Evolutionary conservation across 306 rosid species (phyloP), one percentile per base, ranked within the genome.

Genomic region (Prunus campanulata): DNA sequence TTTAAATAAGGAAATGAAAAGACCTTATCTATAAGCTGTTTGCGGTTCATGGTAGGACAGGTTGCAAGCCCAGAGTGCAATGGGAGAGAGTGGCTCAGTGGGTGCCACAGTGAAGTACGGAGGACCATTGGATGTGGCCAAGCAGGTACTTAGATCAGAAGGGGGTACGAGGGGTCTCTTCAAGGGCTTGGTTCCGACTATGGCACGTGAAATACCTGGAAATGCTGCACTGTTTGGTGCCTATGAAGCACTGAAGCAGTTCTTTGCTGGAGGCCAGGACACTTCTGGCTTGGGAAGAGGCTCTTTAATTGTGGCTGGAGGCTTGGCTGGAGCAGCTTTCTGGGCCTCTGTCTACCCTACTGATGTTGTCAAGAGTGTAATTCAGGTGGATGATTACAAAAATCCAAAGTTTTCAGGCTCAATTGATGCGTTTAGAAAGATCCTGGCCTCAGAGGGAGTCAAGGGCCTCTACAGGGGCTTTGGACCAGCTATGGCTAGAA

Each of bases 161-260:
- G 98, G 98, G 0, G 99, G 99, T 48, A n/a, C 59, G 2, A 86
- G 71, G 80, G 99, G 98, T 71, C 97, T 96, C 52, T 91, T 91
- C 86, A 92, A 92, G 83, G 99, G 98, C 69, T 72, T 96, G 84
- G 78, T 83, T 77, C 99, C 99, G 0, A 96, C 99, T 0, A 52
- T 96, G 93, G 97, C 93, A 0, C 93, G 99, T 16, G 99, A 96
- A 80, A 59, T 96, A 72, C 99, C 99, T 0, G 99, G 99, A 76
- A 96, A 92, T 80, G 99, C 98, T 22, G 87, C 81, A n/a, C 87
- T 96, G 97, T 96, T 96, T 66, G 98, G 98, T 22, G 97, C 85
- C 27, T 96, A 96, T 46, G 99, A 96, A 84, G 90, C 87, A 54
- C 27, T 82, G 22, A 91, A 96, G 85, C 97, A 83, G 72, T 78